Evolutionary conservation across 2,329 filamentous ascomycete genomes (phyloP), one percentile per base, ranked within the genome.

Genomic region (Pyrenophora graminea): DNA sequence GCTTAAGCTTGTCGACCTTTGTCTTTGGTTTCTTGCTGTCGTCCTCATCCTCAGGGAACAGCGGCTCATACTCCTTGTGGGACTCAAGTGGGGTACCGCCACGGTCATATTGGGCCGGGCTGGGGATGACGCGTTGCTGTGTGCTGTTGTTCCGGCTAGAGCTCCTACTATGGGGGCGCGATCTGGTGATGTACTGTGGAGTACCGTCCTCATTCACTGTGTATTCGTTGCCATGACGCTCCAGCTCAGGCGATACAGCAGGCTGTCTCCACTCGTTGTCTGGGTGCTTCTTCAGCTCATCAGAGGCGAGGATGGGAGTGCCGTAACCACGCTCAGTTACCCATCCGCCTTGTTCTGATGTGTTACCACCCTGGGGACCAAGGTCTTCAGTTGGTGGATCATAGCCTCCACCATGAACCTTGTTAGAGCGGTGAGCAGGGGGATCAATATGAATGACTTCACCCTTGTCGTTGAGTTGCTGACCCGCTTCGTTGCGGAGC

Each of bases 21-120:
- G 79, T 79, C 42, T 80, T 68, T 7, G 77, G 77, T 49, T 80
- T 74, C 57, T 80, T 80, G 43, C 79, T 76, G 19, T 80, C 75
- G 13, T 92, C 89, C 49, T 94, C 81, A 12, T 85, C 77, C 34
- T 80, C 91, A 0, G 90, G 87, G 74, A 99, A 99, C 3, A 99
- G 78, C 1, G 94, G 94, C 71, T 97, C 93, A 66, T 97, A 97
- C 71, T 97, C 92, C 64, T 92, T 88, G 4, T 96, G 89, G 66
- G 96, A 88, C 63, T 95, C 91, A 7, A 96, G 77, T 4, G 89
- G 90, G 3, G 88, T 91, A 37, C 80, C 76, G 39, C 76, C 70
- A 18, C 79, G 78, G 39, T 84, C 81, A 40, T 80, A 77, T 23
- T 82, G 79, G 9, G 58, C 48, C 39, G 69, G 66, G 44, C 61